Conservation (phyloP, 2,329 filamentous ascomycete genomes). For the Penicillium aurantiogriseum region DNA sequence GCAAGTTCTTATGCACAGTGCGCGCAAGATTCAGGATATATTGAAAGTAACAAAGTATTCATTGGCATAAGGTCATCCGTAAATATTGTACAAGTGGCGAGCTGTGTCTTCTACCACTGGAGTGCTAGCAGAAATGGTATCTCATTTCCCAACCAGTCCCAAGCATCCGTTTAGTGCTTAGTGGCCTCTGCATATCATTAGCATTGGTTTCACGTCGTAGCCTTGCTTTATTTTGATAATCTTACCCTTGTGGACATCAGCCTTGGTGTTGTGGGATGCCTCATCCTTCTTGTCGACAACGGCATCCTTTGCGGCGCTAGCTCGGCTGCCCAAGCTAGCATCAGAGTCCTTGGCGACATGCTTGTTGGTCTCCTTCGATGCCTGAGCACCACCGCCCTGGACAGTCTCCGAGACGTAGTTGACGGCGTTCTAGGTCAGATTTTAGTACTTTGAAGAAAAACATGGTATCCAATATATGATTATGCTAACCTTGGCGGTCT, state of each 20-base stretch:
- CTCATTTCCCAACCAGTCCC: neutral
- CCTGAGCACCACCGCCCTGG: constrained; percentile 55
- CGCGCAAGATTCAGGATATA: neutral
- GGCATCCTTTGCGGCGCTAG: constrained; percentile 52
- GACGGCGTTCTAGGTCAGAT: constrained; percentile 50
- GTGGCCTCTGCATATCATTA: constrained; percentile 4
- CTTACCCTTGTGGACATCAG: constrained; percentile 12
- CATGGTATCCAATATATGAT: no score
- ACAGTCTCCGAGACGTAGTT: constrained; percentile 67
- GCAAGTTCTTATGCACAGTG: neutral
- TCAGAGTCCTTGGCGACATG: constrained; percentile 62
- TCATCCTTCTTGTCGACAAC: constrained; percentile 53
- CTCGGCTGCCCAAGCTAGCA: constrained; percentile 53
- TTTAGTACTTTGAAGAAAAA: neutral
- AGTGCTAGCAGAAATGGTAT: neutral
- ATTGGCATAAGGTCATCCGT: neutral
- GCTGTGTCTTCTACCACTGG: neutral
- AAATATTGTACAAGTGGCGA: neutral
- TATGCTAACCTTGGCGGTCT: constrained; percentile 8
- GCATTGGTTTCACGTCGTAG: neutral
- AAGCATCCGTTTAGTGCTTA: constrained; percentile 1
- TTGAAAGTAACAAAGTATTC: neutral
- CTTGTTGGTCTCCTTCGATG: constrained; percentile 69
- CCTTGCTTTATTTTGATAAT: rapidly evolving
- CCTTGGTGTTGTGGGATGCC: constrained; percentile 46